Evolutionary conservation across 2,329 filamentous ascomycete species (phyloP).

Genomic region (Shiraia bambusicola): DNA sequence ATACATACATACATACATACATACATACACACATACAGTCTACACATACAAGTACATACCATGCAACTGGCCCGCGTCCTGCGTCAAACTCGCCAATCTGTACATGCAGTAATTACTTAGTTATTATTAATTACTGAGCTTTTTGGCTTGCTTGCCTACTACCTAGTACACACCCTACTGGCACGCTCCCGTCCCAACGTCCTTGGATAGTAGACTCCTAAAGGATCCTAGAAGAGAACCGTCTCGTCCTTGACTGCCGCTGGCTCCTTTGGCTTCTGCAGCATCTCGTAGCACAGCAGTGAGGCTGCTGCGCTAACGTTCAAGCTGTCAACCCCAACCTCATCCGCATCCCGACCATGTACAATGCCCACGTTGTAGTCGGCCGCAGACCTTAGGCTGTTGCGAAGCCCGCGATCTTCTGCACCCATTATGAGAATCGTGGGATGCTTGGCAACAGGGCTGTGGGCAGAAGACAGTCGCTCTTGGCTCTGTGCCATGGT

Average conservation of each 20-base stretch:
- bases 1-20: not conserved
- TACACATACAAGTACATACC: too few species aligned
- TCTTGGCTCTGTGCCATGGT: constrained; percentile 22
- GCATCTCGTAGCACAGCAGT: constrained; percentile 70
- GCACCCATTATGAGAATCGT: constrained; percentile 71
- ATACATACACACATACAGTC: too few species aligned
- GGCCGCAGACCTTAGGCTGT: constrained; percentile 54
- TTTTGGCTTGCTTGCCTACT: too few species aligned
- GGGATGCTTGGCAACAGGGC: constrained; percentile 52
- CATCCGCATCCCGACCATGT: constrained; percentile 49
- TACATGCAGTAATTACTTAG: not conserved
- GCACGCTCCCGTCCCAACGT: too few species aligned
- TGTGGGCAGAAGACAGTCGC: constrained; percentile 22
- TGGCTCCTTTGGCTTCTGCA: constrained; percentile 46
- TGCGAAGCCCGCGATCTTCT: constrained; percentile 33
- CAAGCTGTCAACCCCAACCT: constrained; percentile 75
- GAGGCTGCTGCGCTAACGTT: constrained; percentile 90
- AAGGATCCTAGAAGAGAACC: constrained; percentile 25
- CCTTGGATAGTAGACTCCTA: too few species aligned
- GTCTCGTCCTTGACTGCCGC: constrained; percentile 13
- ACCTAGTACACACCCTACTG: too few species aligned
- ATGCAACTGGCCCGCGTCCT: too few species aligned
- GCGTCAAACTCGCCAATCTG: not conserved
- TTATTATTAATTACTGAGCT: too few species aligned
- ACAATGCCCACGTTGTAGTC: constrained; percentile 66